phyloP scores from a whole-genome alignment of 306 rosid genomes.

The Hylodesmum podocarpum region DNA sequence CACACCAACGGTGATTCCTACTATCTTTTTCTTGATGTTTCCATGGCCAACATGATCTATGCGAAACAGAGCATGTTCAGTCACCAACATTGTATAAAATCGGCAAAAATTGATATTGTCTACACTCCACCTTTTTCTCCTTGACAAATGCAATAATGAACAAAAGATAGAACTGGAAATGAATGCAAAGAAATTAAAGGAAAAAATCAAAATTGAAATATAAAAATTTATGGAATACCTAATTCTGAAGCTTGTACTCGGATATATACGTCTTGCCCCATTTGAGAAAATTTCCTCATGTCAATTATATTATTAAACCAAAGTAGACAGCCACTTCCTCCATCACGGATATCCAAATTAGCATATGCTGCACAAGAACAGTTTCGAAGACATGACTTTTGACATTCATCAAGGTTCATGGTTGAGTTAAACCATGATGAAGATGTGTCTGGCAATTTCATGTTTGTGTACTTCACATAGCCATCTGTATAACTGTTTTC shows the following conservation, averaged over 20 bases:
- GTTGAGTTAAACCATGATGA: background rate
- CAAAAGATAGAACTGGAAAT: background rate
- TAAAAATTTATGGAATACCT: background rate
- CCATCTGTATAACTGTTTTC: background rate
- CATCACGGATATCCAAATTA: background rate
- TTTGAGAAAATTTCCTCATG: background rate
- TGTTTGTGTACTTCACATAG: background rate
- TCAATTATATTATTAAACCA: background rate
- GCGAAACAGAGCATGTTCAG: background rate
- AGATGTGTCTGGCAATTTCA: background rate
- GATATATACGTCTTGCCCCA: slow-evolving; percentile 37
- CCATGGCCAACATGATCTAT: background rate
- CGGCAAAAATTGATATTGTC: background rate
- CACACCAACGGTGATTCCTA: background rate
- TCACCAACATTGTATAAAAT: background rate
- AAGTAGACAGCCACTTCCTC: background rate
- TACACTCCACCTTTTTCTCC: background rate
- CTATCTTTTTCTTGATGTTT: background rate
- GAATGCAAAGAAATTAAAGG: background rate
- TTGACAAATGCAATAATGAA: too few relatives aligned
- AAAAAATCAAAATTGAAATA: background rate
- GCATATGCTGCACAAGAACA: background rate
- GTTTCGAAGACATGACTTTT: background rate
- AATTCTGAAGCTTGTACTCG: slow-evolving; percentile 36
- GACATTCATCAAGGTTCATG: background rate